phyloP scores from a whole-genome alignment of 192 early-diverging fungal species.

The Spizellomyces sp. region DNA sequence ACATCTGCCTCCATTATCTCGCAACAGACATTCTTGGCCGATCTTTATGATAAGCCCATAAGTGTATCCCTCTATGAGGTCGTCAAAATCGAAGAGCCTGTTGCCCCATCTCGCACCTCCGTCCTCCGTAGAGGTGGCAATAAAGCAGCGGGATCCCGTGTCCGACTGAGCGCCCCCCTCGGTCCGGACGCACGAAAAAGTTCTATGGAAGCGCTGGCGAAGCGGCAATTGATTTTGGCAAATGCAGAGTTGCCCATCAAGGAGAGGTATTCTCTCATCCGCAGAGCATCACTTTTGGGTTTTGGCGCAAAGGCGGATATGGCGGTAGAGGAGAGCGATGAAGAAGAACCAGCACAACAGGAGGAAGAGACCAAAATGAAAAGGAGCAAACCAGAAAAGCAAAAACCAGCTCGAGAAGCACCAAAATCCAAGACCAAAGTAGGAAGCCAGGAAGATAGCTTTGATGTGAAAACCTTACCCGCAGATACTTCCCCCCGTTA shows the following conservation, averaged over 20 bases:
- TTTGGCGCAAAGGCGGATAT: background rate
- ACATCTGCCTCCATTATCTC: background rate
- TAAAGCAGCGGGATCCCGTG: constrained; percentile 8
- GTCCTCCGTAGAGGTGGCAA: background rate
- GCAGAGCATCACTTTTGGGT: constrained; percentile 7
- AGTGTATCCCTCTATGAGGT: constrained; percentile 30
- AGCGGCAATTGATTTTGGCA: constrained; percentile 23
- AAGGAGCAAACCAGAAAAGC: background rate
- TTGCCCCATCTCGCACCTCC: background rate
- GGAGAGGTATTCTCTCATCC: constrained; percentile 15
- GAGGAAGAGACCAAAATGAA: background rate
- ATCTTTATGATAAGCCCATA: constrained; percentile 38
- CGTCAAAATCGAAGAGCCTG: background rate
- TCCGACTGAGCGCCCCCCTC: background rate
- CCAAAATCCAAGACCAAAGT: background rate
- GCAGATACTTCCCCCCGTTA: too few species aligned
- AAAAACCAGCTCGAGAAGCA: background rate
- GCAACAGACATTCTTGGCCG: constrained; percentile 26
- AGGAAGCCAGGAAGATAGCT: too few species aligned
- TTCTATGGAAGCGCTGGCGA: constrained; percentile 26
- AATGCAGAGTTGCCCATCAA: constrained; percentile 16
- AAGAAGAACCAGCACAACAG: constrained; percentile 6
- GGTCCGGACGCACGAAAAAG: background rate
- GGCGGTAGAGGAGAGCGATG: background rate
- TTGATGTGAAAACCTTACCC: too few species aligned